Percentiles rank a stretch among this genome's conserved stretches.
Evolutionary conservation across 495 filamentous ascomycete genomes (phyloP).

Genomic region (Xylaria grammica): DNA sequence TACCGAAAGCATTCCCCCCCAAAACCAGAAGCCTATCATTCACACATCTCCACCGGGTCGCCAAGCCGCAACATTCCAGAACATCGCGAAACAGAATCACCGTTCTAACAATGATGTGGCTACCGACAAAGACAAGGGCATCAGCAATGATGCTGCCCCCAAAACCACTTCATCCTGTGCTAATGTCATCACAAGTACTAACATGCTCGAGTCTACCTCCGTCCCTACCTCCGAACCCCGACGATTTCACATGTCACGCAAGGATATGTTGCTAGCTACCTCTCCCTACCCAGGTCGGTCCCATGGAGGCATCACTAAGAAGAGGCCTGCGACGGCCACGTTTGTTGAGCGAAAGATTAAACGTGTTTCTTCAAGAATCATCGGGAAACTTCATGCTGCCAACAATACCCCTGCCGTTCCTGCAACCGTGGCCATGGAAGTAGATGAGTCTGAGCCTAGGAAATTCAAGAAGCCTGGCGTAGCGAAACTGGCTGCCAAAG

Average conservation of each 20-base stretch:
- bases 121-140: not conserved
- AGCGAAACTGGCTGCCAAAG: slow-evolving; percentile 26
- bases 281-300: slow-evolving; percentile 26
- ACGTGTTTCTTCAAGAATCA: slow-evolving; percentile 28
- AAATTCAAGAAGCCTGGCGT: slow-evolving; percentile 39
- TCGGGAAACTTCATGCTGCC: slow-evolving; percentile 28
- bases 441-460: slow-evolving; percentile 28
- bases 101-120: not conserved
- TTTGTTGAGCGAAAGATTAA: slow-evolving; percentile 56
- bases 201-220: slow-evolving; percentile 2
- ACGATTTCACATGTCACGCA: slow-evolving; percentile 56
- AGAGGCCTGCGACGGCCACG: slow-evolving; percentile 44
- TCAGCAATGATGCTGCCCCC: slow-evolving; percentile 11
- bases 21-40: slow-evolving; percentile 29
- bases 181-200: not conserved
- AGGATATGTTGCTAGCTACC: slow-evolving; percentile 34
- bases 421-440: slow-evolving; percentile 26
- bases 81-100: slow-evolving; percentile 18
- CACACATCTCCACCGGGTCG: slow-evolving; percentile 29
- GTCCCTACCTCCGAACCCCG: slow-evolving; percentile 33
- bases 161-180: slow-evolving; percentile 10
- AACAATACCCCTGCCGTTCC: slow-evolving; percentile 14
- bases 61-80: slow-evolving; percentile 27
- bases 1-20: slow-evolving; percentile 27
- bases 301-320: slow-evolving; percentile 40